Percentiles rank a stretch among this genome's conserved stretches.
Evolutionary conservation across 306 rosid species (phyloP).

Genomic region (Malus fusca): DNA sequence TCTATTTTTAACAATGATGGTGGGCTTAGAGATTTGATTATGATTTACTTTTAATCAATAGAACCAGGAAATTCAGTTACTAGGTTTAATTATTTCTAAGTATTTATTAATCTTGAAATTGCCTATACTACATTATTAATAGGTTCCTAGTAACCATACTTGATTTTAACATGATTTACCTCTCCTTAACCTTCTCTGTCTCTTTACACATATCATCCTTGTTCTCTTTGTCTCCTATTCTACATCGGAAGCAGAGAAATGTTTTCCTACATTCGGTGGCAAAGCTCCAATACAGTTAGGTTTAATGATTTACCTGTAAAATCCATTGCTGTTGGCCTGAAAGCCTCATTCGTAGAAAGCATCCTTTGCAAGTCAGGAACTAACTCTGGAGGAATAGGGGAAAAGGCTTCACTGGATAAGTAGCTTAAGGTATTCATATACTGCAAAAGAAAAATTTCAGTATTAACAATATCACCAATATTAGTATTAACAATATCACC

Average conservation of each 20-base stretch:
- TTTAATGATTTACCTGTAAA: constrained; percentile 62
- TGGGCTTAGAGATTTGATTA: neutral
- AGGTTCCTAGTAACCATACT: neutral
- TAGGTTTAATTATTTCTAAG: neutral
- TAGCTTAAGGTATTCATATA: constrained; percentile 88
- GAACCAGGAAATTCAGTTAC: neutral
- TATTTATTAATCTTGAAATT: neutral
- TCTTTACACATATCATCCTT: neutral
- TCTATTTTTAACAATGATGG: neutral
- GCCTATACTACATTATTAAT: neutral
- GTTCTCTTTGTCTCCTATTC: neutral
- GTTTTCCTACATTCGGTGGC: neutral
- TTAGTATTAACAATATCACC: constrained; percentile 1
- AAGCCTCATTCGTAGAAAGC: constrained; percentile 84
- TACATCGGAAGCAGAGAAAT: neutral
- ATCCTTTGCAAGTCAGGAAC: constrained; percentile 89
- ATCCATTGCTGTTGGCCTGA: constrained; percentile 76
- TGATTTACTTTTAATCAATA: neutral
- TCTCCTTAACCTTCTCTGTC: neutral
- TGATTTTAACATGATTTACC: neutral
- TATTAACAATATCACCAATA: neutral
- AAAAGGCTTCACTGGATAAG: constrained; percentile 84
- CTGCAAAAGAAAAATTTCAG: constrained; percentile 49
- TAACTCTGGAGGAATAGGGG: constrained; percentile 73
- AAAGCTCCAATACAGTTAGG: constrained; percentile 6